Base-by-base conservation (phyloP, 768 basidiomycete genomes). In the Tricholoma matsutake region DNA sequence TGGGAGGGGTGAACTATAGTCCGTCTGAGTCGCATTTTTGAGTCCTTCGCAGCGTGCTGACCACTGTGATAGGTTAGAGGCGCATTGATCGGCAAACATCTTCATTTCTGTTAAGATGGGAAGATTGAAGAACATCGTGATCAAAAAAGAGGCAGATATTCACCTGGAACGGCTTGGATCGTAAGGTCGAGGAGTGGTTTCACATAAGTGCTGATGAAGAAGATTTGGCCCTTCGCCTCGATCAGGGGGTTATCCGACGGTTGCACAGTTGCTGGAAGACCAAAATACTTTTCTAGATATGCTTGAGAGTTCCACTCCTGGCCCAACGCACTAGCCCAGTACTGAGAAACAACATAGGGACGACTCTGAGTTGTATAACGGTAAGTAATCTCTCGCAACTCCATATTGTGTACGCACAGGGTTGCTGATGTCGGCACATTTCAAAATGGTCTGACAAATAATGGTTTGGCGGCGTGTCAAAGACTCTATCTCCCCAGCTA, bases 351-450 rank as follows among this genome's bases (percentile, higher is more conserved):
- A n/a, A 85, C 78, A 64, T 93, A 91, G 1, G 97, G 96, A 18
- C 96, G 94, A 64, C 89, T 89, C 96, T 98, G 53, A 13, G 67
- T 34, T 47, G 59, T 7, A 52, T 57, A 55, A 58, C 8, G 28
- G 10, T 47, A 18, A 49, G 35, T 35, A 56, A 54, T 43, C 37
- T 32, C 39, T 54, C n/a, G 51, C 55, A 37, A 64, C 13, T 41
- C 6, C n/a, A 58, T 52, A 45, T 54, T 54, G 37, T 53, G 31
- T 16, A 84, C 95, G 65, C 71, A 97, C 95, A 14, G 97, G 96
- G 72, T 99, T 99, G 71, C 93, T 95, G 69, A 99, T 98, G 76
- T 99, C 97, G 16, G 96, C 95, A 69, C 96, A 97, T 75, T 99
- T 98, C 72, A 99, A 87, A 56, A 99, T 76, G 3, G 91, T 91